Evolutionary conservation across 176 grass and related monocot species (phyloP), one percentile per base, ranked within the genome.

Genomic region (Ensete ventricosum): DNA sequence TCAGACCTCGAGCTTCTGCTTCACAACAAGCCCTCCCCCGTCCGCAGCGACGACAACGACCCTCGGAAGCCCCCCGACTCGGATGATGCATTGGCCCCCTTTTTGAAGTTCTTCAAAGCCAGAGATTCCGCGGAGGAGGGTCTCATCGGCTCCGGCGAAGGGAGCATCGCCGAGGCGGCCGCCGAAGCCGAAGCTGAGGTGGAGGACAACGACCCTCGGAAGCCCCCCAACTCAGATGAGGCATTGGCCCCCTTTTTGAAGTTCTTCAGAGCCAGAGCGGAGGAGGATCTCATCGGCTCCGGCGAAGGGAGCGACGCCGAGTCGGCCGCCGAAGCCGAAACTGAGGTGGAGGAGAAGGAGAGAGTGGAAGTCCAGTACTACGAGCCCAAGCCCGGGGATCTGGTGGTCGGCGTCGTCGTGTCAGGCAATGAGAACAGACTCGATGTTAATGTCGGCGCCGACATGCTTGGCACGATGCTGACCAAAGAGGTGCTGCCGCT

Each of bases 401-500:
- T 89, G 25, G 82, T 82, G 0, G 86, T 98, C 19, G 90, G 95
- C 26, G 78, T 98, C 8, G 88, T 98, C 9, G 82, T 91, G 1
- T 93, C 90, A 24, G 90, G 90, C 65, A 93, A 89, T 13, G 90
- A 91, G 75, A 85, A 75, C 16, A 85, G 84, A 53, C 87, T 98
- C 78, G 94, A 98, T 80, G 85, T 93, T 25, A 87, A 86, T 76
- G 55, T 97, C 20, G 94, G 90, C 29, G 88, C 90, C 43, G 86
- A 98, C 77, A 77, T 87, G 64, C 90, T 98, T 27, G 88, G 87
- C 16, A 90, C 90, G 72, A 85, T 98, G 77, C 66, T 93, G 63
- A 64, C 85, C n/a, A 91, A 97, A 76, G 94, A 98, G 80, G 83
- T 90, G 57, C 90, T 98, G 69, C 94, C 90, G 25, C 87, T 98